Conservation (phyloP, 441 rosid genomes). For the Aquilaria agallochum region DNA sequence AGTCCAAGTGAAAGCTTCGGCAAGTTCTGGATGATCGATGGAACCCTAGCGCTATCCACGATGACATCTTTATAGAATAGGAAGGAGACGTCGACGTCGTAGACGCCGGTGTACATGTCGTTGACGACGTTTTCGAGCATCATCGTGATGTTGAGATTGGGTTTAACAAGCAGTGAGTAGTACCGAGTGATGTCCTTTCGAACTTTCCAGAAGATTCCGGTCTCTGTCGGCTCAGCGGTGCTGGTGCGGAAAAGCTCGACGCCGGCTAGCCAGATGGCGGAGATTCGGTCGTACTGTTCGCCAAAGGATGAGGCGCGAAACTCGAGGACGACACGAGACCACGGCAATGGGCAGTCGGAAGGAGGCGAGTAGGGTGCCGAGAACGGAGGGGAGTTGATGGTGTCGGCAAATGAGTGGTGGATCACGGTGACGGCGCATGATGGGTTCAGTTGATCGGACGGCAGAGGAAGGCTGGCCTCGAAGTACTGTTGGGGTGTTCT, state of each 20-base stretch:
- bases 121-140: conserved; percentile 85
- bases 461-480: conserved; percentile 49
- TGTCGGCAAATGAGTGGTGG: conserved; percentile 77
- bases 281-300: conserved; percentile 68
- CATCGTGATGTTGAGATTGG: conserved; percentile 47
- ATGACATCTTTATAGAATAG: conserved; percentile 34
- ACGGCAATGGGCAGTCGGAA: conserved; percentile 48
- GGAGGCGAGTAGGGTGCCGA: conserved; percentile 61
- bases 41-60: conserved; percentile 10
- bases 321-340: conserved; percentile 57
- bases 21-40: conserved; percentile 7
- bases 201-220: conserved; percentile 72
- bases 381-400: conserved; percentile 61
- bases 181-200: conserved; percentile 73
- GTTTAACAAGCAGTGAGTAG: conserved; percentile 43
- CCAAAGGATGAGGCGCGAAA: conserved; percentile 53
- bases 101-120: conserved; percentile 67
- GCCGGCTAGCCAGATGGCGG: conserved; percentile 79
- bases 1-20: conserved; percentile 4
- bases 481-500: conserved; percentile 34
- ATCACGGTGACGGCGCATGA: conserved; percentile 49
- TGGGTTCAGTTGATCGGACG: conserved; percentile 47
- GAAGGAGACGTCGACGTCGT: conserved; percentile 58
- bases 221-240: conserved; percentile 68
- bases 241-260: conserved; percentile 85